Conservation (phyloP, 306 rosid genomes). For the Cicer cuneatum region DNA sequence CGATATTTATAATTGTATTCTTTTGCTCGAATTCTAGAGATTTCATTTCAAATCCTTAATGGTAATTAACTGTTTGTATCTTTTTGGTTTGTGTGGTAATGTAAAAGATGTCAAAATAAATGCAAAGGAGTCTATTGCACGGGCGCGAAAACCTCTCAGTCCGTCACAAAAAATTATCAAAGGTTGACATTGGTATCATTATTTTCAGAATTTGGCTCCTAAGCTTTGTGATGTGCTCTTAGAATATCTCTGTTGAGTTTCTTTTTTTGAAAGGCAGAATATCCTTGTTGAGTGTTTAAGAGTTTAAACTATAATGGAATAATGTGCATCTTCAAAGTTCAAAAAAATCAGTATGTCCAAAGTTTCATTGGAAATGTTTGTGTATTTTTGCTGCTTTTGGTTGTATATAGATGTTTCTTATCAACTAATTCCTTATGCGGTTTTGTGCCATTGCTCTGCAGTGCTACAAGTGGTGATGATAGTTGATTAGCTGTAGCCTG, state of each 20-base stretch:
- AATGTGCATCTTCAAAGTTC: slow-evolving; percentile 2
- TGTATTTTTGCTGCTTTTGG: background rate
- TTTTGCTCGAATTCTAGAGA: background rate
- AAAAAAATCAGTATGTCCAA: background rate
- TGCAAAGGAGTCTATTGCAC: slow-evolving; percentile 45
- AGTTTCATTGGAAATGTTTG: background rate
- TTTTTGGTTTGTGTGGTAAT: slow-evolving; percentile 22
- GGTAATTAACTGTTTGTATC: background rate
- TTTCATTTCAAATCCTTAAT: slow-evolving; percentile 13
- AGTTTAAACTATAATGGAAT: slow-evolving; percentile 14
- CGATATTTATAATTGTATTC: background rate
- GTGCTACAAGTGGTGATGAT: slow-evolving; percentile 14
- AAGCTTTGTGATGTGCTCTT: slow-evolving; percentile 23
- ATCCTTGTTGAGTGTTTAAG: slow-evolving; percentile 9
- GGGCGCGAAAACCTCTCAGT: slow-evolving; percentile 54
- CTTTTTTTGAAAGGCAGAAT: background rate
- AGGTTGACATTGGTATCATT: slow-evolving; percentile 54
- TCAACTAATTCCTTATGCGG: background rate
- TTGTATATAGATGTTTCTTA: slow-evolving; percentile 8
- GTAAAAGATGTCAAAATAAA: slow-evolving; percentile 35
- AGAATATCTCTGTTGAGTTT: slow-evolving; percentile 9
- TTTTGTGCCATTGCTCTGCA: background rate
- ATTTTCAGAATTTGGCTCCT: slow-evolving; percentile 18
- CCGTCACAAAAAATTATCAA: slow-evolving; percentile 79
- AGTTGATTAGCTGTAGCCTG: slow-evolving; percentile 37